A percentile compares a stretch with the other conserved stretches of the same genome.
phyloP scores from a whole-genome alignment of 768 basidiomycete genomes.

The Mycena olivaceomarginata region DNA sequence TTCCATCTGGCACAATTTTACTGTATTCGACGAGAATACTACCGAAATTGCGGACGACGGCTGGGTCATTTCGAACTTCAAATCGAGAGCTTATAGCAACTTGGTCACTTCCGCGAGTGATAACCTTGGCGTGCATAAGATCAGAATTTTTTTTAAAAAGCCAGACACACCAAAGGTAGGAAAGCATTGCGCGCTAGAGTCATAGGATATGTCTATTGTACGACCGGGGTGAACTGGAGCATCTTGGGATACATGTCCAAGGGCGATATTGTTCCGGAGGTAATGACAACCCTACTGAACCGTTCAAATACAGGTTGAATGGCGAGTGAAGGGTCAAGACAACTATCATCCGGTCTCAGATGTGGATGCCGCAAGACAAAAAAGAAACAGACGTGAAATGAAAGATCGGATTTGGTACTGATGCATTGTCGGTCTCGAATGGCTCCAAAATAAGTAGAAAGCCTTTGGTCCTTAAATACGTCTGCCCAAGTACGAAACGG shows the following conservation, averaged over 20 bases:
- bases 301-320: constrained; percentile 99
- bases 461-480: constrained; percentile 67
- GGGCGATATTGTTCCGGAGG: constrained; percentile 98
- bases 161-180: constrained; percentile 85
- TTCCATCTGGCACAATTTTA: constrained; percentile 98
- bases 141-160: constrained; percentile 12
- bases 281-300: constrained; percentile 98
- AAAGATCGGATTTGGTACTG: constrained; percentile 98
- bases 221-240: constrained; percentile 97
- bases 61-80: constrained; percentile 99
- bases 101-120: constrained; percentile 98
- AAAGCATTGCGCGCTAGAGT: constrained; percentile 97
- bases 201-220: constrained; percentile 98
- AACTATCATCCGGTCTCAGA: constrained; percentile 68
- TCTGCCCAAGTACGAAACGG: not conserved
- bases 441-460: constrained; percentile 98
- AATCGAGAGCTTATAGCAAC: constrained; percentile 99
- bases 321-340: constrained; percentile 97
- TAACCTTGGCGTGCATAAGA: constrained; percentile 76
- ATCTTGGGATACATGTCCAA: constrained; percentile 99
- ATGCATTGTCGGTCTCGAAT: constrained; percentile 98
- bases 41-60: constrained; percentile 98
- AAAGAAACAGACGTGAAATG: constrained; percentile 88
- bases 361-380: not conserved
- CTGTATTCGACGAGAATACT: constrained; percentile 98